These are phyloP conservation scores for Eucalyptus victrix DNA, from an alignment of 345 rosid species.

Conservation along the genomic window DNA sequence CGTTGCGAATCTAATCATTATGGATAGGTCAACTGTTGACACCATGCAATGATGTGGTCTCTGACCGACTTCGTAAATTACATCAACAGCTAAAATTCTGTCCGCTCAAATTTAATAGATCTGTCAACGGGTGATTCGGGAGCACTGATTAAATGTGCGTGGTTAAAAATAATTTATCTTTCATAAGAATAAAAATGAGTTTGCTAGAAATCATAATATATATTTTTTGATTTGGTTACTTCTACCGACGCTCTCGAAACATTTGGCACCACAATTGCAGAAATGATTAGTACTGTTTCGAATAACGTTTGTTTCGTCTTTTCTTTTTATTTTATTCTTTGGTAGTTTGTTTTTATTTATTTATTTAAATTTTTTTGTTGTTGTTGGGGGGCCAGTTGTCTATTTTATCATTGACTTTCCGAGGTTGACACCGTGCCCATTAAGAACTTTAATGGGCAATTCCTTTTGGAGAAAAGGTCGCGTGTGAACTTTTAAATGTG, in stretches of 20 bases:
- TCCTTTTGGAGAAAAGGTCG: neutral
- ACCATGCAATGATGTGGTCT: too few relatives aligned
- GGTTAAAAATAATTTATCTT: neutral
- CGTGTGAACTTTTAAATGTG: neutral
- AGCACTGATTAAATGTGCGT: neutral
- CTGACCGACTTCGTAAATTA: too few relatives aligned
- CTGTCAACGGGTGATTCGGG: too few relatives aligned
- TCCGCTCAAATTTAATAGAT: too few relatives aligned
- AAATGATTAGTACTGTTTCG: neutral
- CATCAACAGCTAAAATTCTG: too few relatives aligned
- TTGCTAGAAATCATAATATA: neutral
- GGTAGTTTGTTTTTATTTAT: neutral
- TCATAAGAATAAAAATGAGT: neutral
- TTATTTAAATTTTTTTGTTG: neutral
- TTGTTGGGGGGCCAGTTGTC: neutral
- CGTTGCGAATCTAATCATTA: too few relatives aligned
- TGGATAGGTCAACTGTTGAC: too few relatives aligned
- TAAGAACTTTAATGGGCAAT: neutral
- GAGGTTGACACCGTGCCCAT: neutral
- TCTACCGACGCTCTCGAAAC: neutral
- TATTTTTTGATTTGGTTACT: neutral
- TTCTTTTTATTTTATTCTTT: neutral
- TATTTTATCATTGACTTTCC: neutral
- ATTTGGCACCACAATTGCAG: neutral
- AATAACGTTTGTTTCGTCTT: too few relatives aligned